Evolutionary conservation across 2,329 filamentous ascomycete genomes (phyloP).

Genomic region (Colletotrichum abscissum): DNA sequence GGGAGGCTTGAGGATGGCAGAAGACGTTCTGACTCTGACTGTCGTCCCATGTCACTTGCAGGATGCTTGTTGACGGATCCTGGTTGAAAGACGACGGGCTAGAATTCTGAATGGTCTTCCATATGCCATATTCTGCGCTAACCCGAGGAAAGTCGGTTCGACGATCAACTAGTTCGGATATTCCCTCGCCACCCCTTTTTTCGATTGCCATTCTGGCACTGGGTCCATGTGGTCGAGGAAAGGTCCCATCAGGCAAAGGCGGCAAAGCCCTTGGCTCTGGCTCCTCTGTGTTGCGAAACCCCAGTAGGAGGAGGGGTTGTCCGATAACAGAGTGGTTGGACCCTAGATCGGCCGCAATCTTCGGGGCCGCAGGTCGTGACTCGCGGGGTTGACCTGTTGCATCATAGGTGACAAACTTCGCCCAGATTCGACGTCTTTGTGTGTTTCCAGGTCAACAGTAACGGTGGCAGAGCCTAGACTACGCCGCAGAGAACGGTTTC

Average conservation of each 20-base stretch:
- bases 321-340: constrained; percentile 31
- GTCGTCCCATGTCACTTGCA: constrained; percentile 35
- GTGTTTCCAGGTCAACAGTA: constrained; percentile 14
- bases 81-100: constrained; percentile 18
- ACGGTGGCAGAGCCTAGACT: background rate
- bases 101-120: constrained; percentile 27
- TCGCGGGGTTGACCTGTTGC: constrained; percentile 32
- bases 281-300: constrained; percentile 13
- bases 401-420: constrained; percentile 20
- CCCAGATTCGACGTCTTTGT: constrained; percentile 1
- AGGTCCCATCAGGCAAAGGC: constrained; percentile 29
- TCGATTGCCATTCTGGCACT: constrained; percentile 10
- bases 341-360: constrained; percentile 29
- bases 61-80: constrained; percentile 30
- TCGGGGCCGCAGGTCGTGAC: constrained; percentile 32
- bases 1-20: background rate
- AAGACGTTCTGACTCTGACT: constrained; percentile 13
- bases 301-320: constrained; percentile 12
- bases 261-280: constrained; percentile 31
- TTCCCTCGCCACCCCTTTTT: constrained; percentile 33
- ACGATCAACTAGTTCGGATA: constrained; percentile 28
- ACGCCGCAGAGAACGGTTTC: constrained; percentile 15
- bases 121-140: constrained; percentile 26
- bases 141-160: constrained; percentile 24
- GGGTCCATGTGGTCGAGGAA: constrained; percentile 6